Evolutionary conservation across 257 asterid genomes (phyloP).

Genomic region (Paulownia fortunei): DNA sequence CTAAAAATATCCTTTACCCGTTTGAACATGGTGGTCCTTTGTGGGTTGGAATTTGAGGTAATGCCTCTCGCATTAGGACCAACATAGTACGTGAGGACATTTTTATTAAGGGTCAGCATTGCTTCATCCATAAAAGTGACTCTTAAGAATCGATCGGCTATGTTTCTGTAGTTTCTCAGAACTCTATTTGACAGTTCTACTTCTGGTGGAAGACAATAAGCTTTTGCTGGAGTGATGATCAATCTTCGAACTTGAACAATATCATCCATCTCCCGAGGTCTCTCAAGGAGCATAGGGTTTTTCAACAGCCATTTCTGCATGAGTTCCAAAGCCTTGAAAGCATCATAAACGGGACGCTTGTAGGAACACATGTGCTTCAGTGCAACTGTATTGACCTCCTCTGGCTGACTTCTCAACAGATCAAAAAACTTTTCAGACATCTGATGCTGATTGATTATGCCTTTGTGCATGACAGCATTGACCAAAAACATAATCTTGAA

Average conservation of each 20-base stretch:
- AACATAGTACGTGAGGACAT: conserved; percentile 60
- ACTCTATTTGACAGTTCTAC: conserved; percentile 87
- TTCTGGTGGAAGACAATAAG: conserved; percentile 88
- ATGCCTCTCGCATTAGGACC: conserved; percentile 64
- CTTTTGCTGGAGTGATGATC: conserved; percentile 77
- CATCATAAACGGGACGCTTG: conserved; percentile 65
- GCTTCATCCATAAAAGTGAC: conserved; percentile 96
- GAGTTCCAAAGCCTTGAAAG: conserved; percentile 47
- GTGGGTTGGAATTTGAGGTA: conserved; percentile 44
- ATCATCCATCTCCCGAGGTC: conserved; percentile 59
- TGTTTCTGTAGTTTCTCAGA: conserved; percentile 58
- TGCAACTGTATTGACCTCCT: conserved; percentile 65
- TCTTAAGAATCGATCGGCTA: conserved; percentile 79
- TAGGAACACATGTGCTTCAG: conserved; percentile 67
- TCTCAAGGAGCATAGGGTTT: conserved; percentile 69
- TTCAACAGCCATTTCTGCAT: conserved; percentile 65
- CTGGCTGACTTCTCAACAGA: conserved; percentile 59
- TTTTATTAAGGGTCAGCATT: conserved; percentile 69
- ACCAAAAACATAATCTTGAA: conserved; percentile 73
- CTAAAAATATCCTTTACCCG: conserved; percentile 61
- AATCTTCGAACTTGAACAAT: conserved; percentile 79
- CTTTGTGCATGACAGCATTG: conserved; percentile 82
- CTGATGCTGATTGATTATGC: conserved; percentile 86
- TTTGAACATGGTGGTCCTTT: conserved; percentile 71
- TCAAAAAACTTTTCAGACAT: conserved; percentile 57